These are phyloP conservation scores for Melaleuca quinquenervia DNA, from an alignment of 345 rosid species.

Conservation along the genomic window DNA sequence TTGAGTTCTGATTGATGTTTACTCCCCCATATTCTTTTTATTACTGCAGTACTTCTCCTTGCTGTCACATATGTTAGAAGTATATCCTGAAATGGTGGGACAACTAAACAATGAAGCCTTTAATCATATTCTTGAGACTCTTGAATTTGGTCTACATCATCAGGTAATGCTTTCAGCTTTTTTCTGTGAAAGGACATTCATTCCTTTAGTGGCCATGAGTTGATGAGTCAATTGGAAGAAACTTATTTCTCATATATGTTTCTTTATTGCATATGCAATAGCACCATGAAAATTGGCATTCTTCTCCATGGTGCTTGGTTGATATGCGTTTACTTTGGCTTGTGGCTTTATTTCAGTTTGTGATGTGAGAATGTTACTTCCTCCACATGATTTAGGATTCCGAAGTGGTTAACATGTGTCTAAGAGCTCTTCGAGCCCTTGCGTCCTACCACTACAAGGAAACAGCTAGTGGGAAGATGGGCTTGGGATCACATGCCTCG, in stretches of 20 bases:
- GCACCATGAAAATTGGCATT: background rate
- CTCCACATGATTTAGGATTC: conserved; percentile 39
- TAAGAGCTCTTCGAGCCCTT: conserved; percentile 78
- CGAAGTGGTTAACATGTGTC: conserved; percentile 82
- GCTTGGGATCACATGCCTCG: conserved; percentile 61
- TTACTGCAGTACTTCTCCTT: conserved; percentile 72
- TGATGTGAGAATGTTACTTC: background rate
- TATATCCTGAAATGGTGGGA: conserved; percentile 85
- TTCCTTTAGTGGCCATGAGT: background rate
- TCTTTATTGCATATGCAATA: background rate
- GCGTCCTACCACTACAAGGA: conserved; percentile 90
- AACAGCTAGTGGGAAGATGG: conserved; percentile 41
- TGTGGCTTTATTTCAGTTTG: background rate
- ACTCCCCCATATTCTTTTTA: background rate
- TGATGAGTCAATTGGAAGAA: background rate
- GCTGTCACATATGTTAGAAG: conserved; percentile 89
- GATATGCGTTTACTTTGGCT: background rate
- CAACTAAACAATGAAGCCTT: conserved; percentile 67
- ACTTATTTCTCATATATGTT: background rate
- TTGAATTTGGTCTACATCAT: conserved; percentile 86
- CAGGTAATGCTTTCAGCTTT: conserved; percentile 40
- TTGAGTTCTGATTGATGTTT: conserved; percentile 3
- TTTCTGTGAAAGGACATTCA: background rate
- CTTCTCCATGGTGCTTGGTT: background rate
- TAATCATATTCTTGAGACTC: conserved; percentile 68